Base-by-base conservation (phyloP, 2,329 filamentous ascomycete species). In the Colletotrichum eleusines region DNA sequence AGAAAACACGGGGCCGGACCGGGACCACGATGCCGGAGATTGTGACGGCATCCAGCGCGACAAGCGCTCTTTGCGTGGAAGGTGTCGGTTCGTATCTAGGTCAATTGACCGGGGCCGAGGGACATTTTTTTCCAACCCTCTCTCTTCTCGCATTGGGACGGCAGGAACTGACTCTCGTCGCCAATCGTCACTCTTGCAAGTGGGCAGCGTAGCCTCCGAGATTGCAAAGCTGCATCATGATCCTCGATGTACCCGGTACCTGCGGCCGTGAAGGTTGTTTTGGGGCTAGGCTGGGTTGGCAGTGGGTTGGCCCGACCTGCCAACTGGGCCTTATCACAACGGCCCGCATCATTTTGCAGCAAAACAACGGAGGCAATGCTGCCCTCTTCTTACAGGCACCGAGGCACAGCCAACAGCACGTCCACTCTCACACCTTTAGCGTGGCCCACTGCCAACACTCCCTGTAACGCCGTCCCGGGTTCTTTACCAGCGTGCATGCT, bases 131-230 rank as follows among this genome's bases (percentile, higher is more conserved):
- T 63, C 51, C 38, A 55, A 63, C 65, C 64, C 65, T 68, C 51
- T 68, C 51, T 68, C 53, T 59, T 58, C 64, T 66, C 33, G 50
- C 31, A 38, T 48, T 28, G 33, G 38, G 63, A 38, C 31, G 26
- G 44, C 33, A 12, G n/a, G 38, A 60, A 35, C 35, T 46, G 62
- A 60, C 48, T 66, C 66, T 69, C 62, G 28, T 44, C 28, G 44
- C 33, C 42, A 42, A 42, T 20, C 8, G 63, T 58, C 31, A 51
- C 11, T 16, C 38, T 48, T 58, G 51, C 64, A 55, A 71, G 54
- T 68, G 69, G n/a, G 58, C 65, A 71, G 67, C 69, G 69, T 69
- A 71, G 69, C 59, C 67, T 54, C 68, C 68, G 68, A 71, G 64
- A 71, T 71, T 71, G 51, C 64, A 69, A 71, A 71, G 53, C 31